A percentile compares a stretch with the other conserved stretches of the same genome.
These are phyloP conservation scores for Solanum pimpinellifolium DNA, from an alignment of 257 asterid genomes.

Conservation along the genomic window DNA sequence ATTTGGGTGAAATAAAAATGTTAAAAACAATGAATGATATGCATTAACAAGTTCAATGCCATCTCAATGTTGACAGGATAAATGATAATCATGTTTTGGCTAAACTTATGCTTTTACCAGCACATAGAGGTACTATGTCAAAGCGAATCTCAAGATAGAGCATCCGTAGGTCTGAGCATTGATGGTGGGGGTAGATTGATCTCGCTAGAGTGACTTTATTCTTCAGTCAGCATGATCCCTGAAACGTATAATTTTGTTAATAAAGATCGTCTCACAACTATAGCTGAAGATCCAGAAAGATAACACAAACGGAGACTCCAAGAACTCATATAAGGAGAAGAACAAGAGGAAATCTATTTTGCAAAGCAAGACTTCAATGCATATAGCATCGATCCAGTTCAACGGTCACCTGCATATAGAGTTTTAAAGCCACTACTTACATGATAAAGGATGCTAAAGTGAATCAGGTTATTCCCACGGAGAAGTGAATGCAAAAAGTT, in stretches of 20 bases:
- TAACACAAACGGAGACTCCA: not conserved
- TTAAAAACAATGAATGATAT: not conserved
- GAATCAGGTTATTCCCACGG: constrained; percentile 49
- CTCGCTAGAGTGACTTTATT: not conserved
- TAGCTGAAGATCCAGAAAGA: constrained; percentile 24
- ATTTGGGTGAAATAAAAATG: not conserved
- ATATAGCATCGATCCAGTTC: not conserved
- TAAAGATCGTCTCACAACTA: constrained; percentile 41
- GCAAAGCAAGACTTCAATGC: not conserved
- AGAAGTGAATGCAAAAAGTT: constrained; percentile 51
- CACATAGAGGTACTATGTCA: not conserved
- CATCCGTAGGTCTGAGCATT: not conserved
- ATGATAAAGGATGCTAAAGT: constrained; percentile 29
- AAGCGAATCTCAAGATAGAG: not conserved
- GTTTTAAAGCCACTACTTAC: constrained; percentile 28
- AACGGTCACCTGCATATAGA: not conserved
- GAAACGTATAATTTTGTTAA: constrained; percentile 39
- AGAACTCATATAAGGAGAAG: not conserved
- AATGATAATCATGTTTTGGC: not conserved
- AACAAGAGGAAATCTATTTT: not conserved
- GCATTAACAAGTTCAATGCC: not conserved
- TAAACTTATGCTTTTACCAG: not conserved
- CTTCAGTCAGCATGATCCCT: constrained; percentile 57
- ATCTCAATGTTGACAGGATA: not conserved
- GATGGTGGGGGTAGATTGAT: not conserved